Evolutionary conservation across 2,329 filamentous ascomycete species (phyloP), one percentile per base, ranked within the genome.

Genomic region (Beauveria brongniartii): DNA sequence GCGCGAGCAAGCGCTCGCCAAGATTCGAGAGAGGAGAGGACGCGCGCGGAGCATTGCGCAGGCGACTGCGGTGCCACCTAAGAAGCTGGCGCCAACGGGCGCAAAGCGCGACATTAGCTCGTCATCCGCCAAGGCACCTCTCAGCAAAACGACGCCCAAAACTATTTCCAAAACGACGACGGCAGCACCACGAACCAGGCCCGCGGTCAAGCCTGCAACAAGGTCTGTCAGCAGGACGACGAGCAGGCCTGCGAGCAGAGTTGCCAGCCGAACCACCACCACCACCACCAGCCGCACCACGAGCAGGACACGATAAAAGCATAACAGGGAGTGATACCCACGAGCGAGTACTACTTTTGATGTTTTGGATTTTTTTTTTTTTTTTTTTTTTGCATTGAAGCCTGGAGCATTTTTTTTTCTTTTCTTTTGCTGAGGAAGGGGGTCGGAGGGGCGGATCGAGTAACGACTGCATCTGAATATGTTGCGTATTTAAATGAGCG

Each of bases 1-100:
- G 28, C 81, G 90, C 59, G 90, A 91, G 71, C 81, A 91, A 72
- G 89, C 89, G 3, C 80, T 93, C 18, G 87, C 87, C 60, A 85
- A 87, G 70, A 92, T 93, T 65, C 81, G 86, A 58, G 86, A 90
- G 74, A 80, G 90, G 30, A 77, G 90, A 58, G 88, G 88, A 7
- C 78, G 90, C 51, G 88, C 89, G 61, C 81, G 85, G 66, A 90
- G 87, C 70, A 82, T 88, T 61, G 84, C 83, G 2, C 80, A 83
- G 6, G 76, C 80, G 63, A 88, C 87, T 46, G 85, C 85, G 10
- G 55, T 58, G 22, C 68, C 70, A 8, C 76, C 78, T 63, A 84
- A 82, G 72, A 80, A 82, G 71, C 70, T 83, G 44, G 75, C 79
- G 63, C 82, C 79, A 28, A 73, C 66, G 46, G 67, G 76, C 61